Conservation (phyloP, 345 rosid species). For the Bruguiera sexangula region DNA sequence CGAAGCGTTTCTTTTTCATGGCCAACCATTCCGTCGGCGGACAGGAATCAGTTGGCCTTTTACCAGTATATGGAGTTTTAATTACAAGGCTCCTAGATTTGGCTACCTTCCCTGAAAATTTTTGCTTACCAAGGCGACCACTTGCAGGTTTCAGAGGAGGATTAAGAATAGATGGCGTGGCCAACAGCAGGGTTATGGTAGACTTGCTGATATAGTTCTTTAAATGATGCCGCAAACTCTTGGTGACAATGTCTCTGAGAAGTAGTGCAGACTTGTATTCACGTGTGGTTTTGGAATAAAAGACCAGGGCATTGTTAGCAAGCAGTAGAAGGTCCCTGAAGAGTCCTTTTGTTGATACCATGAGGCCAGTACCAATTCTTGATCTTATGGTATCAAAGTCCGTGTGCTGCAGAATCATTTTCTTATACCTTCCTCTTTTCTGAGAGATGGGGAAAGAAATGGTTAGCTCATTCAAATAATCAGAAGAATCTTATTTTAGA, state of each 20-base stretch:
- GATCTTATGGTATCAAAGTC: constrained; percentile 71
- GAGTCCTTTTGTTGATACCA: constrained; percentile 53
- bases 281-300: constrained; percentile 72
- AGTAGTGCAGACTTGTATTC: constrained; percentile 69
- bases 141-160: constrained; percentile 44
- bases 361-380: constrained; percentile 40
- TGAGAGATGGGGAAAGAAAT: constrained; percentile 27
- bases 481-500: not conserved
- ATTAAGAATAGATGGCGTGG: constrained; percentile 26
- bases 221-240: constrained; percentile 43
- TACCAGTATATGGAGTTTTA: constrained; percentile 33
- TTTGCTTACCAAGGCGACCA: constrained; percentile 25
- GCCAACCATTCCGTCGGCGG: constrained; percentile 40
- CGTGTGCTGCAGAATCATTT: constrained; percentile 61
- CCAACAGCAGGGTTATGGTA: constrained; percentile 19
- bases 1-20: constrained; percentile 23
- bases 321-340: constrained; percentile 68
- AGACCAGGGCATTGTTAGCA: constrained; percentile 68
- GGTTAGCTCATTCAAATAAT: constrained; percentile 6
- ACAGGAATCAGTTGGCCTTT: constrained; percentile 29
- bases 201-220: constrained; percentile 30
- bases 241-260: constrained; percentile 54
- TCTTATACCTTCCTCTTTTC: constrained; percentile 92
- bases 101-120: constrained; percentile 20
- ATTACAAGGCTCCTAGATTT: constrained; percentile 18